Percentiles rank a stretch among this genome's conserved stretches.
Conservation (phyloP, 1,139 yeast species). For the Taphrina deformans region DNA sequence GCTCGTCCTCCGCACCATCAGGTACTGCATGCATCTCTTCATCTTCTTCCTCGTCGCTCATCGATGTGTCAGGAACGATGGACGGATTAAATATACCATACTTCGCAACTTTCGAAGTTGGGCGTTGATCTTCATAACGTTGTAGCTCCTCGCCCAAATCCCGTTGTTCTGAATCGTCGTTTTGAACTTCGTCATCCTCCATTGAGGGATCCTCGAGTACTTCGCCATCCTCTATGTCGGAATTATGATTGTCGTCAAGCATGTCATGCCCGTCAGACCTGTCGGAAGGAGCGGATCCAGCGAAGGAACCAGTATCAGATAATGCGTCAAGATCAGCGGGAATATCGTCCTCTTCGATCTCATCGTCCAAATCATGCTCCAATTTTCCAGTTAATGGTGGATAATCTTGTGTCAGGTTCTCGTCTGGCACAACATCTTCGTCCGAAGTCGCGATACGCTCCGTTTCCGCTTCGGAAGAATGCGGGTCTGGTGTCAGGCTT, state of each 20-base stretch:
- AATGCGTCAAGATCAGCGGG: slow-evolving; percentile 24
- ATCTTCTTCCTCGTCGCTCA: slow-evolving; percentile 2
- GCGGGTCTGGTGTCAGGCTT: slow-evolving; percentile 25
- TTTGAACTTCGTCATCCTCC: not conserved
- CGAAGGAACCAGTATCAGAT: slow-evolving; percentile 5
- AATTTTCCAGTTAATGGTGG: not conserved
- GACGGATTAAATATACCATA: not conserved
- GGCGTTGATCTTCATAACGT: not conserved
- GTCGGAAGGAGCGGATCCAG: not conserved
- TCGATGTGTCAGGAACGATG: not conserved
- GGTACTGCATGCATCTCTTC: not conserved
- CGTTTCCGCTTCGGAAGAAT: slow-evolving; percentile 29
- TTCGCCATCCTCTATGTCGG: not conserved
- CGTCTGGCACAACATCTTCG: not conserved
- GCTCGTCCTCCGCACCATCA: not conserved
- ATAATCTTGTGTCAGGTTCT: slow-evolving; percentile 1
- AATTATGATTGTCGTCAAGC: not conserved
- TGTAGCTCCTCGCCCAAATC: not conserved
- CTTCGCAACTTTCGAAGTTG: not conserved
- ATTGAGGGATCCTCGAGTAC: not conserved
- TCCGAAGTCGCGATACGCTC: slow-evolving; percentile 13
- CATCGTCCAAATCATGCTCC: not conserved
- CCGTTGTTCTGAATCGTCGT: not conserved
- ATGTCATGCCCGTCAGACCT: not conserved
- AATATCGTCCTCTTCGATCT: slow-evolving; percentile 7